Evolutionary conservation across 2,329 filamentous ascomycete genomes (phyloP).

Genomic region (Dothideomycetes sp.): DNA sequence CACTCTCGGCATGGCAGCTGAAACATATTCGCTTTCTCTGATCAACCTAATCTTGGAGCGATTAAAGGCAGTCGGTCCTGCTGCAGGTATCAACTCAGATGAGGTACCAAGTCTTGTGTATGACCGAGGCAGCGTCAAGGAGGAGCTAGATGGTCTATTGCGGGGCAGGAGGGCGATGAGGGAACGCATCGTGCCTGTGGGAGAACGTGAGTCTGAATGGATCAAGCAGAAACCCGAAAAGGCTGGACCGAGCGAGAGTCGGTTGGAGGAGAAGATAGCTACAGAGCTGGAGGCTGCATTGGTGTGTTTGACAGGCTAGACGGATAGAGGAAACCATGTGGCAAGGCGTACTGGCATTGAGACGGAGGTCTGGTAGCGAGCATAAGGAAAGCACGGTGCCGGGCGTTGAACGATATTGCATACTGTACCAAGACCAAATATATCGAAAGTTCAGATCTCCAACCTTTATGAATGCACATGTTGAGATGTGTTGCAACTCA

Average conservation of each 20-base stretch:
- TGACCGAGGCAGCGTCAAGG: slow-evolving; percentile 60
- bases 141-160: slow-evolving; percentile 73
- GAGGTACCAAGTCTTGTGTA: slow-evolving; percentile 65
- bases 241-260: slow-evolving; percentile 41
- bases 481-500: no score
- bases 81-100: slow-evolving; percentile 43
- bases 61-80: slow-evolving; percentile 53
- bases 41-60: slow-evolving; percentile 61
- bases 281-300: slow-evolving; percentile 46
- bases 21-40: slow-evolving; percentile 69
- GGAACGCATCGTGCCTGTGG: slow-evolving; percentile 62
- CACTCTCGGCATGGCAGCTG: slow-evolving; percentile 61
- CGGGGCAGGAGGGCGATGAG: slow-evolving; percentile 54
- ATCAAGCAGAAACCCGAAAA: slow-evolving; percentile 28
- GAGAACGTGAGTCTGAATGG: slow-evolving; percentile 59
- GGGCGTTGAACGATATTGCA: not conserved
- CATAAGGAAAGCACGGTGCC: not conserved
- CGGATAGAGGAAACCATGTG: no score
- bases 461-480: no score
- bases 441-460: no score
- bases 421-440: no score
- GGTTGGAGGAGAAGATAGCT: slow-evolving; percentile 67
- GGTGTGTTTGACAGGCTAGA: slow-evolving; percentile 6
- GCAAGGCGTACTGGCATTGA: not conserved
- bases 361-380: not conserved